Base-by-base conservation (phyloP, 306 rosid genomes). In the Dalbergia cultrata region DNA sequence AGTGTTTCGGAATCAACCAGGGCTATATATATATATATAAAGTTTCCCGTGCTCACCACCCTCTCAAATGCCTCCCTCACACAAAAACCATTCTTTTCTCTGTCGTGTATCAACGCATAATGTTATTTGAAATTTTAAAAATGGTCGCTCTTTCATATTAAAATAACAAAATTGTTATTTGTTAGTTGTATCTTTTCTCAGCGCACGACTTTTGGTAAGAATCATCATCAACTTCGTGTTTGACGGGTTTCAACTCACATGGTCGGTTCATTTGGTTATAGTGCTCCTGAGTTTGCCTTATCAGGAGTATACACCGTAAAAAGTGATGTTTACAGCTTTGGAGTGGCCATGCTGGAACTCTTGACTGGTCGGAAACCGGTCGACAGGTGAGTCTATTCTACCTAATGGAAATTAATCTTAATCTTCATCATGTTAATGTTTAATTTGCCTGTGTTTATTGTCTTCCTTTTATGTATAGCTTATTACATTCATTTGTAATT, bases 241-340 rank as follows among this genome's bases (percentile, higher is more conserved):
- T 67, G 53, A 34, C 94, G 93, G 99, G 90, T 95, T 70, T 90
- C 97, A 65, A 90, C 99, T 75, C 99, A 93, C 75, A 90, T 96
- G 97, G 92, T 96, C 5, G 99, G 99, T 67, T 92, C 97, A 34
- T 96, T 96, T 80, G 99, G 99, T 81, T 96, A 96, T 74, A 93
- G 99, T 66, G 99, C 97, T 85, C 99, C 99, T 0, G 98, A 96
- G 83, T 96, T 93, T 79, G 94, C 98, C 70, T 84, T 93, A 76
- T 96, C 98, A 21, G 99, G 99, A 71, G 56, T 92, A 49, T 96
- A 96, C 89, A 96, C 98, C 0, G 99, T 96, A 70, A 96, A 96
- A 82, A 96, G 99, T 56, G 99, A 96, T 59, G 99, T 96, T 47
- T 96, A 96, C 90, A 96, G 99, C 88, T 96, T 96, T 68, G 99